Conservation (phyloP, 805 yeast species). For the Kluyveromyces wickerhamii region DNA sequence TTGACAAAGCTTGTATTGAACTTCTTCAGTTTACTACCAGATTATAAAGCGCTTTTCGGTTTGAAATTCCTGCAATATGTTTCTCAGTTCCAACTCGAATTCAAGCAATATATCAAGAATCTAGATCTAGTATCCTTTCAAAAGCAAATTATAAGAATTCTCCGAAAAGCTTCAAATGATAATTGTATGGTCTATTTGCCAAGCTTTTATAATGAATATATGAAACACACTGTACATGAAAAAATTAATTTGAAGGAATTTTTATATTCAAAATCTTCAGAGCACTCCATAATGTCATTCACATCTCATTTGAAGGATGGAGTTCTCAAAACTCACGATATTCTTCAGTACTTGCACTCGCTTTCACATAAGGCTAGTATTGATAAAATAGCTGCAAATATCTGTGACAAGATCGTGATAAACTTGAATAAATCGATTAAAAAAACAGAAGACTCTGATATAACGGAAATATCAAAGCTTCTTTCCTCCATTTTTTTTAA, state of each 20-base stretch:
- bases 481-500: slow-evolving; percentile 16
- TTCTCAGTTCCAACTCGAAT: slow-evolving; percentile 16
- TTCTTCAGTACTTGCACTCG: not conserved
- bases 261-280: not conserved
- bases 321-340: not conserved
- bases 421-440: slow-evolving; percentile 15
- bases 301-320: not conserved
- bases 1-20: slow-evolving; percentile 21
- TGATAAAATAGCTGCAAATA: not conserved
- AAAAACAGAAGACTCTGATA: not conserved
- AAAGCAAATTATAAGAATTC: slow-evolving; percentile 11
- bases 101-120: slow-evolving; percentile 20
- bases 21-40: slow-evolving; percentile 17
- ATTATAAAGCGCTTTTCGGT: slow-evolving; percentile 20
- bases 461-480: slow-evolving; percentile 6
- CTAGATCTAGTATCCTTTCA: slow-evolving; percentile 12
- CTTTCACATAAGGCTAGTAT: not conserved
- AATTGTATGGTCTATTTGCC: not conserved
- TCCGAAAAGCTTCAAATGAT: not conserved
- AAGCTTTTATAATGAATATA: not conserved
- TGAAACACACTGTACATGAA: too few relatives aligned
- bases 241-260: not conserved
- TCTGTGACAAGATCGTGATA: slow-evolving; percentile 18
- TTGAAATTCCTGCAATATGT: slow-evolving; percentile 26
- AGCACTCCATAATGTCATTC: not conserved